Evolutionary conservation across 2,329 filamentous ascomycete species (phyloP).

Genomic region (Aspergillus transmontanensis): DNA sequence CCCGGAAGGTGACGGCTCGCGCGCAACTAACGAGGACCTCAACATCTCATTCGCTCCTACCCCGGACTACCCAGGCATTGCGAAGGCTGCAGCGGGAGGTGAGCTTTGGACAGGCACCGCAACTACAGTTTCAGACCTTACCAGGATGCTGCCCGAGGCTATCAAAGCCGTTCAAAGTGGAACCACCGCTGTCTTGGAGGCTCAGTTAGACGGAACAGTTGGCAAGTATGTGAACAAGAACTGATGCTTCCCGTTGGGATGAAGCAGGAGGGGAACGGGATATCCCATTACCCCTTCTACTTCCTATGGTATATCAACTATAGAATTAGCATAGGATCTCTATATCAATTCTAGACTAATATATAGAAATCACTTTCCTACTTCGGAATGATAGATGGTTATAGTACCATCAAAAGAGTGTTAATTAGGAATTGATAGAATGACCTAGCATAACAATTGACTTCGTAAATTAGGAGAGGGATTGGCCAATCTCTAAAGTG

Average conservation of each 20-base stretch:
- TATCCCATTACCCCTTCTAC: too few relatives aligned
- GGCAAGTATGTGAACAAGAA: conserved; percentile 52
- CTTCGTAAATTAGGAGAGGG: too few relatives aligned
- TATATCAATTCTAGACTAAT: too few relatives aligned
- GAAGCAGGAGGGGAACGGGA: too few relatives aligned
- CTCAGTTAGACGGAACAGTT: conserved; percentile 58
- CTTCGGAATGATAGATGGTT: too few relatives aligned
- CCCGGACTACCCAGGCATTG: conserved; percentile 69
- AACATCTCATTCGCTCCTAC: conserved; percentile 69
- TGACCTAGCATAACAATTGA: too few relatives aligned
- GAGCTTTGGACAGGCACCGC: conserved; percentile 64
- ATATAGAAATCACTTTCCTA: too few relatives aligned
- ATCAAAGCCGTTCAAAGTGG: conserved; percentile 61
- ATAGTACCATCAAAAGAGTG: too few relatives aligned
- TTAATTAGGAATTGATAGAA: too few relatives aligned
- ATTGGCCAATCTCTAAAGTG: too few relatives aligned
- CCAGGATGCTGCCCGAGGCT: conserved; percentile 58
- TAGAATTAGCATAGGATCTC: too few relatives aligned
- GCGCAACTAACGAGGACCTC: conserved; percentile 63
- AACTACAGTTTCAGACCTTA: conserved; percentile 58
- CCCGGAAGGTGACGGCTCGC: conserved; percentile 63
- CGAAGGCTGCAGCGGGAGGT: conserved; percentile 65
- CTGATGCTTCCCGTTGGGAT: neutral
- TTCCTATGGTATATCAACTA: too few relatives aligned
- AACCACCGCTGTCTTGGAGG: conserved; percentile 63